Conservation (phyloP, 345 rosid species). For the Hibiscus trionum region DNA sequence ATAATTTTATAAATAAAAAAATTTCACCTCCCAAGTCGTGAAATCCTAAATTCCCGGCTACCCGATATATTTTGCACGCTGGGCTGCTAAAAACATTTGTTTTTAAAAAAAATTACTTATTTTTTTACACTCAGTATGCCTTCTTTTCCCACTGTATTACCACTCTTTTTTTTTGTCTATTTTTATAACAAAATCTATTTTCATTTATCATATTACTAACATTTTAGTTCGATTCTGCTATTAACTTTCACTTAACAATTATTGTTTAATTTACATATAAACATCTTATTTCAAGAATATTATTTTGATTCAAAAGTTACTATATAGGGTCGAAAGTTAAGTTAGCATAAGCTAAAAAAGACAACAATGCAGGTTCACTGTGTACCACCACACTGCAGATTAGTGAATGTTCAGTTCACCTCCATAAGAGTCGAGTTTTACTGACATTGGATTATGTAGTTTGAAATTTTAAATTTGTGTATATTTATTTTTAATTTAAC, state of each 20-base stretch:
- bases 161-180: neutral
- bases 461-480: no score
- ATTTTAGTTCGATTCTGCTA: no score
- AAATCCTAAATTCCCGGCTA: no score
- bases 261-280: neutral
- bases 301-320: neutral
- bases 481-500: no score
- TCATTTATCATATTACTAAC: neutral
- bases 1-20: no score
- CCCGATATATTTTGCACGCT: constrained; percentile 28
- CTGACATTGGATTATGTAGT: no score
- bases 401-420: neutral
- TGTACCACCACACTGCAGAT: neutral
- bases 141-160: neutral
- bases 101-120: constrained; percentile 61
- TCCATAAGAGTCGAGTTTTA: neutral
- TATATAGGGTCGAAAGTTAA: neutral
- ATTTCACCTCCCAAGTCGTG: no score
- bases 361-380: neutral
- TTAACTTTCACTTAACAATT: no score
- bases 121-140: constrained; percentile 65
- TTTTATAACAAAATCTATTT: no score
- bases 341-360: neutral
- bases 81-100: constrained; percentile 95
- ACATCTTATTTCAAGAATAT: neutral